Conservation (phyloP, 441 rosid species). For the Pelargonium australe region DNA sequence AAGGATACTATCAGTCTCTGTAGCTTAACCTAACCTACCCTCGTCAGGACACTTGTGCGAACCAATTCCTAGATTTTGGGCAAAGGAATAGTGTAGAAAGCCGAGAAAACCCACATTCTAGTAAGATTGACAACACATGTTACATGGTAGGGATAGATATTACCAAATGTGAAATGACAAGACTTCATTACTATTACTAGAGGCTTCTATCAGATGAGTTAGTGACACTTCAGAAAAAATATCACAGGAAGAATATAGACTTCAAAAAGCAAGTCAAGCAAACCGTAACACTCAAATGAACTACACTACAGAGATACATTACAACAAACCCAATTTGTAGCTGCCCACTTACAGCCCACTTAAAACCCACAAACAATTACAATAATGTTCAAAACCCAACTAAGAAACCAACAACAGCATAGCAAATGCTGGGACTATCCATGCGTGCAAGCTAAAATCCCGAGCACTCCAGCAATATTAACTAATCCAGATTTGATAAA, state of each 20-base stretch:
- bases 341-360: no score
- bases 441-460: conserved; percentile 47
- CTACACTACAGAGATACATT: no score
- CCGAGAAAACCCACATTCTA: not conserved
- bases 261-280: not conserved
- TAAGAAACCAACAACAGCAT: conserved; percentile 2
- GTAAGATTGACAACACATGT: not conserved
- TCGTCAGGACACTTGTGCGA: not conserved
- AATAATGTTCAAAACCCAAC: no score
- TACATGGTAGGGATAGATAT: not conserved
- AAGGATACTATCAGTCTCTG: not conserved
- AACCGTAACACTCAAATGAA: not conserved
- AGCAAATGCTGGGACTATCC: not conserved
- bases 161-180: no score
- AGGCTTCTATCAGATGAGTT: not conserved
- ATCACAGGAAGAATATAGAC: not conserved
- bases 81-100: not conserved
- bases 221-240: not conserved
- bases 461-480: not conserved
- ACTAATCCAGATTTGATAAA: not conserved
- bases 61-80: not conserved
- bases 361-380: no score
- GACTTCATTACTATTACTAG: not conserved
- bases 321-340: no score
- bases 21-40: not conserved